Evolutionary conservation across 2,329 filamentous ascomycete genomes (phyloP).

Genomic region (Clonostachys chloroleuca): DNA sequence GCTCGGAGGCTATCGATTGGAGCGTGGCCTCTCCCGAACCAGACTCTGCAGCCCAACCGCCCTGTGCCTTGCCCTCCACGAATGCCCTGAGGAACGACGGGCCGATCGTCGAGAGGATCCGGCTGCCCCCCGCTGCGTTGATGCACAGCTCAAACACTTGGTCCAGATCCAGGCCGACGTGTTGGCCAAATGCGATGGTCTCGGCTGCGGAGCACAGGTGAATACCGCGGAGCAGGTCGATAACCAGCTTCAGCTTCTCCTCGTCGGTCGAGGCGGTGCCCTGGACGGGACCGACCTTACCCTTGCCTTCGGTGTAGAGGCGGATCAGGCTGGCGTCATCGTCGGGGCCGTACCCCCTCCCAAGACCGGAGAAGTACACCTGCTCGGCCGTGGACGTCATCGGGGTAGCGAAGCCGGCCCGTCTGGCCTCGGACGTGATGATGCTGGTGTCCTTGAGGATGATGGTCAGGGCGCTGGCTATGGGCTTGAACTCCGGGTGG

Average conservation of each 20-base stretch:
- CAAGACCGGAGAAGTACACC: constrained; percentile 55
- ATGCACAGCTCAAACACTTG: constrained; percentile 38
- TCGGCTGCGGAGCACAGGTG: constrained; percentile 37
- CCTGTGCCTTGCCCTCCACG: constrained; percentile 12
- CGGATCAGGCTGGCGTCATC: constrained; percentile 38
- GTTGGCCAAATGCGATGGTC: constrained; percentile 32
- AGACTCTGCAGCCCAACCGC: constrained; percentile 5
- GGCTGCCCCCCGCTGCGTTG: constrained; percentile 38
- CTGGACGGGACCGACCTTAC: constrained; percentile 19
- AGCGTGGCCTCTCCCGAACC: constrained; percentile 11
- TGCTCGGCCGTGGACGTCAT: constrained; percentile 62
- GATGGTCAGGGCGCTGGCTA: constrained; percentile 55
- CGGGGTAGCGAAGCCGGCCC: constrained; percentile 52
- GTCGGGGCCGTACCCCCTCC: constrained; percentile 45
- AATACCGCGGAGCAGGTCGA: constrained; percentile 33
- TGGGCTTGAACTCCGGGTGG: constrained; percentile 42
- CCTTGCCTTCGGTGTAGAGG: constrained; percentile 32
- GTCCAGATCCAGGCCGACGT: constrained; percentile 35
- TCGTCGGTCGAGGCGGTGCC: constrained; percentile 20
- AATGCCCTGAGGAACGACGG: constrained; percentile 29
- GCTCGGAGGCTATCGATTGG: constrained; percentile 15
- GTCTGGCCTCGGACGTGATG: constrained; percentile 61
- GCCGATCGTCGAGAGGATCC: constrained; percentile 27
- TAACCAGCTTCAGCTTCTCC: constrained; percentile 28
- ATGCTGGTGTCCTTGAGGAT: constrained; percentile 61